phyloP scores from a whole-genome alignment of 2,329 filamentous ascomycete genomes.

The Trichoderma endophyticum region DNA sequence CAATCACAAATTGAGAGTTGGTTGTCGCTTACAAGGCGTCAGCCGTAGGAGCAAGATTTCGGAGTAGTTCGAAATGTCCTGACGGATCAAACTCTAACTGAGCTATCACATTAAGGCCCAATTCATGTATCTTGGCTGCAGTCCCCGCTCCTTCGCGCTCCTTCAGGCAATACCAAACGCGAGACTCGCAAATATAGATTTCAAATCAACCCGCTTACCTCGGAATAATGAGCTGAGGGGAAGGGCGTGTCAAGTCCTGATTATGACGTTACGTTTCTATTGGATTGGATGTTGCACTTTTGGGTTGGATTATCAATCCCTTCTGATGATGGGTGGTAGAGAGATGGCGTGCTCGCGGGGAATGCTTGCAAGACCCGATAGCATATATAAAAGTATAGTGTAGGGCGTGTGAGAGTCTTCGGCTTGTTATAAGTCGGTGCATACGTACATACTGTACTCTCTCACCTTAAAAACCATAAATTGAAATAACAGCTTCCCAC shows the following conservation, averaged over 20 bases:
- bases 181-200: not conserved
- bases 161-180: not conserved
- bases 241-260: not conserved
- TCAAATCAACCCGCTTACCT: not conserved
- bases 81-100: not conserved
- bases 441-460: not conserved
- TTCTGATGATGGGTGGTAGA: constrained; percentile 11
- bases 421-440: not conserved
- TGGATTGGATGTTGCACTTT: not conserved
- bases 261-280: constrained; percentile 1
- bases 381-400: not conserved
- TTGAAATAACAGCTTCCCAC: not conserved
- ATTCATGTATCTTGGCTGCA: not conserved
- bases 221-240: not conserved
- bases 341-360: constrained; percentile 28
- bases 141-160: not conserved
- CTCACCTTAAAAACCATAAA: not conserved
- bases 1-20: not conserved
- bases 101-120: not conserved
- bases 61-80: not conserved
- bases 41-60: not conserved
- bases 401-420: not conserved
- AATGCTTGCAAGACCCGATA: not conserved
- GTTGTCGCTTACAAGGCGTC: not conserved
- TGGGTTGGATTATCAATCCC: constrained; percentile 28